Percentiles rank a stretch among this genome's conserved stretches.
Conservation (phyloP, 345 rosid species). For the Lumnitzera racemosa region DNA sequence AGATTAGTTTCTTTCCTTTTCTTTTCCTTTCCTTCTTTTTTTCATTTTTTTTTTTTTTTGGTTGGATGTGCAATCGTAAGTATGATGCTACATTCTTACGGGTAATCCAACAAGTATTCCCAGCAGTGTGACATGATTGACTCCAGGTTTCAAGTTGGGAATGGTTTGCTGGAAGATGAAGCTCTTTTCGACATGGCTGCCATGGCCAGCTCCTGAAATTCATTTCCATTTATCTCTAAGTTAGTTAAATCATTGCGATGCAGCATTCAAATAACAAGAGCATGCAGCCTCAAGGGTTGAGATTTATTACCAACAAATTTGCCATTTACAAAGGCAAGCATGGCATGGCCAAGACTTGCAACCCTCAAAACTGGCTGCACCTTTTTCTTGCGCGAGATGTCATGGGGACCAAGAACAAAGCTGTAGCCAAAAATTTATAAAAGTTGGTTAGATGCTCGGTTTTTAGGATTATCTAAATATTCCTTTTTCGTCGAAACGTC, state of each 20-base stretch:
- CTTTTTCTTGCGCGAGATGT: slow-evolving; percentile 23
- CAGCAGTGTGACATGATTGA: slow-evolving; percentile 26
- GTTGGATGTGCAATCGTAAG: too few species aligned
- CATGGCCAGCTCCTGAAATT: slow-evolving; percentile 33
- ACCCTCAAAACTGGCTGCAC: slow-evolving; percentile 29
- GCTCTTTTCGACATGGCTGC: slow-evolving; percentile 36
- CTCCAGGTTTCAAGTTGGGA: slow-evolving; percentile 23
- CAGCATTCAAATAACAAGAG: neutral
- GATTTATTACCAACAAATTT: slow-evolving; percentile 21
- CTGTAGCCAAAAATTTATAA: slow-evolving; percentile 15
- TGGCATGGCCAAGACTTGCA: slow-evolving; percentile 34
- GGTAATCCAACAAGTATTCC: slow-evolving; percentile 33
- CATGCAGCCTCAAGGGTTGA: neutral
- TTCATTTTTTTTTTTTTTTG: too few species aligned
- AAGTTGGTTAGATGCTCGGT: neutral
- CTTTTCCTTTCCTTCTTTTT: too few species aligned
- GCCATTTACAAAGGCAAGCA: slow-evolving; percentile 39
- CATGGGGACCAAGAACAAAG: slow-evolving; percentile 15
- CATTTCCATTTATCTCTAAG: neutral
- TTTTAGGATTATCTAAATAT: too few species aligned
- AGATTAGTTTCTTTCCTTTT: too few species aligned
- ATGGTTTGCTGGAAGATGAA: slow-evolving; percentile 30
- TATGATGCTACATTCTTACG: slow-evolving; percentile 9
- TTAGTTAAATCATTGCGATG: neutral
- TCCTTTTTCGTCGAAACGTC: too few species aligned